Evolutionary conservation across 345 rosid genomes (phyloP).

Genomic region (Geranium rotundifolium): DNA sequence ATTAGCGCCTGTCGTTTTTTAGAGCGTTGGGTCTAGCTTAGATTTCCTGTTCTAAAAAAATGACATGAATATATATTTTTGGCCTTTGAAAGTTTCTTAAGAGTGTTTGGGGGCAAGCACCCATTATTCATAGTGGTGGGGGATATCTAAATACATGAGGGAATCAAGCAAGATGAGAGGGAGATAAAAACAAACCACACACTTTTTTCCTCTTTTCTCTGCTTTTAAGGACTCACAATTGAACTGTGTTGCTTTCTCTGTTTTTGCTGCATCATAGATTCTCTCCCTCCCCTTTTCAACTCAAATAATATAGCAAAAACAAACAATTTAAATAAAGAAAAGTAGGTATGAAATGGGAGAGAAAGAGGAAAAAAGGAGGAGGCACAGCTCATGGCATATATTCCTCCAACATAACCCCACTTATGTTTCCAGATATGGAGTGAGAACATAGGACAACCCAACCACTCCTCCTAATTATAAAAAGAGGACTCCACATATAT

Average conservation of each 20-base stretch:
- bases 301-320: constrained; percentile 8
- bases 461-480: constrained; percentile 9
- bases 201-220: constrained; percentile 16
- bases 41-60: no score
- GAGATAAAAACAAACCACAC: constrained; percentile 10
- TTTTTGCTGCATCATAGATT: constrained; percentile 16
- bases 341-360: constrained; percentile 11
- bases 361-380: constrained; percentile 35
- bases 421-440: constrained; percentile 13
- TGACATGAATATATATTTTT: constrained; percentile 4
- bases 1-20: no score
- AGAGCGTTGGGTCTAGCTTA: no score
- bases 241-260: constrained; percentile 11
- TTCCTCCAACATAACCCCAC: constrained; percentile 17
- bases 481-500: background rate
- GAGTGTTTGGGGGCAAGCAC: constrained; percentile 26
- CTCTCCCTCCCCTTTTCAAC: constrained; percentile 10
- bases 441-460: constrained; percentile 9
- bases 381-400: constrained; percentile 11
- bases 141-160: constrained; percentile 25
- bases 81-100: constrained; percentile 11
- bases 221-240: constrained; percentile 9
- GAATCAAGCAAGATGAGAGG: constrained; percentile 24
- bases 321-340: constrained; percentile 1
- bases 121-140: constrained; percentile 53